These are phyloP conservation scores for Pulveroboletus sp. DNA, from an alignment of 768 basidiomycete genomes.

Conservation along the genomic window DNA sequence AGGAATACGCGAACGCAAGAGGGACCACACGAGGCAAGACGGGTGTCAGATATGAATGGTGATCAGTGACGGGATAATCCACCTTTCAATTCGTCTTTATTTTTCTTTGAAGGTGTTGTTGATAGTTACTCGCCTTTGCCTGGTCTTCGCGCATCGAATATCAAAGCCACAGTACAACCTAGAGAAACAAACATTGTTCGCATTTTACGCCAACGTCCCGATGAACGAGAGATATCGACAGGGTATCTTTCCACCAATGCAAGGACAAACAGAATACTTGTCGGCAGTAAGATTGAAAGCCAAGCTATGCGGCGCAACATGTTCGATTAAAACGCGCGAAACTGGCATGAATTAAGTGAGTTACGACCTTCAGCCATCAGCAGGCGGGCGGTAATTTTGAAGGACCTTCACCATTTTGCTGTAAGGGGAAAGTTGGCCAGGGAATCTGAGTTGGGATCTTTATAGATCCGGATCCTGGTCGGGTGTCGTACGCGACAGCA, in stretches of 20 bases:
- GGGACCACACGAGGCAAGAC: no score
- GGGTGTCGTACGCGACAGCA: constrained; percentile 14
- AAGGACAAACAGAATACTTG: constrained; percentile 43
- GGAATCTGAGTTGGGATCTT: no score
- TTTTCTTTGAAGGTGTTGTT: constrained; percentile 73
- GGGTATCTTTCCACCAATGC: not conserved
- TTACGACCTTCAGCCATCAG: not conserved
- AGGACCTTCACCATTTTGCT: constrained; percentile 49
- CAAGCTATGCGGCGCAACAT: constrained; percentile 82
- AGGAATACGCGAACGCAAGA: no score
- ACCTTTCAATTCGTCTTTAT: constrained; percentile 88
- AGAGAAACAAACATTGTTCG: not conserved
- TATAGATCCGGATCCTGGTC: constrained; percentile 23
- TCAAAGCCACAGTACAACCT: constrained; percentile 83
- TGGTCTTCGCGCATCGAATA: constrained; percentile 74
- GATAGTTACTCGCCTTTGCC: constrained; percentile 69
- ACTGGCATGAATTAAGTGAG: constrained; percentile 39
- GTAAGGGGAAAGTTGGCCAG: constrained; percentile 50
- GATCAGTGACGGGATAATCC: not conserved
- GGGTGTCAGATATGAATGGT: not conserved
- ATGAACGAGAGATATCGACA: not conserved
- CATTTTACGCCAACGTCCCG: no score
- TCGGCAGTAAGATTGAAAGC: constrained; percentile 69
- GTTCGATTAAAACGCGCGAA: constrained; percentile 92
- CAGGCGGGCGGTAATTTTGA: not conserved